Evolutionary conservation across 2,329 filamentous ascomycete genomes (phyloP).

Genomic region (Verticillium tricorpus): DNA sequence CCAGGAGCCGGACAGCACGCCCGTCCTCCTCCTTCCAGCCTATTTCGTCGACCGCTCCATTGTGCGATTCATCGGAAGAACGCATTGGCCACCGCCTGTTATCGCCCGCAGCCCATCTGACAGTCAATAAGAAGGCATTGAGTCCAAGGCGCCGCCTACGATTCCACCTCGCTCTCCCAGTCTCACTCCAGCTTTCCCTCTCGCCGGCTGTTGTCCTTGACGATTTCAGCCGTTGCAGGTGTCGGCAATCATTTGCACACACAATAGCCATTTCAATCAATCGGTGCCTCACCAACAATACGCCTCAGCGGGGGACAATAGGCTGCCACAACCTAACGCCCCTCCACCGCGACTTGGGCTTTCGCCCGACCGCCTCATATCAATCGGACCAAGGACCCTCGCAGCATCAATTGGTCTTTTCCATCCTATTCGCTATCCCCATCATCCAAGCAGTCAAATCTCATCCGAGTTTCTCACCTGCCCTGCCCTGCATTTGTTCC

Average conservation of each 20-base stretch:
- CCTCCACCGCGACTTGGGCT: neutral
- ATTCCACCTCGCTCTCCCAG: neutral
- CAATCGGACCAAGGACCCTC: neutral
- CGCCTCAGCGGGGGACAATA: neutral
- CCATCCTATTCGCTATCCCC: neutral
- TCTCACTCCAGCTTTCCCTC: neutral
- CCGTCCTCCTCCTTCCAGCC: neutral
- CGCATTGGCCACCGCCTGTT: conserved; percentile 1
- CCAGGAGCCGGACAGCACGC: neutral
- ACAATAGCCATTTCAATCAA: neutral
- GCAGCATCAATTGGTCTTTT: no score
- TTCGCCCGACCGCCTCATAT: conserved; percentile 4
- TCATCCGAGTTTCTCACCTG: neutral
- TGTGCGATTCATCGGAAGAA: neutral
- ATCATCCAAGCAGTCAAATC: neutral
- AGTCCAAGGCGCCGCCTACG: neutral
- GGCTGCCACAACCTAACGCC: neutral
- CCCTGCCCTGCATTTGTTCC: neutral
- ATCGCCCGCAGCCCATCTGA: neutral
- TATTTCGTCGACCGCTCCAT: neutral
- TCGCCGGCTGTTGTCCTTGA: neutral
- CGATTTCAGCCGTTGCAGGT: neutral
- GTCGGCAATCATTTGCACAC: neutral
- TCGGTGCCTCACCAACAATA: neutral
- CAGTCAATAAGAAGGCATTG: neutral